Evolutionary conservation across 148 eudicot genomes (phyloP).

Genomic region (Vaccinium corymbosum): DNA sequence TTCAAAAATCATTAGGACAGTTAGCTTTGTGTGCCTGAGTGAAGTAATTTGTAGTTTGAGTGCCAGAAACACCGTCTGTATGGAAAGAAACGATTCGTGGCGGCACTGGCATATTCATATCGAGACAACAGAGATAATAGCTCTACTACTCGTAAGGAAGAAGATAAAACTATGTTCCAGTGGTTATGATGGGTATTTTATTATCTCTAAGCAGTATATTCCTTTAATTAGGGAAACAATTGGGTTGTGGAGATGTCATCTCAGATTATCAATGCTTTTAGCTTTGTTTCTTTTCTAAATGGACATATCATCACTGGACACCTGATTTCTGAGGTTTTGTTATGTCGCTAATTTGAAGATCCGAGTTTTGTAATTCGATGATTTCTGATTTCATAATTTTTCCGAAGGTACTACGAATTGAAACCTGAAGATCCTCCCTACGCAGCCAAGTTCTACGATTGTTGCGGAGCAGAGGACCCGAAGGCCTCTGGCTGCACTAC

Average conservation of each 20-base stretch:
- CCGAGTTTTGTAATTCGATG: neutral
- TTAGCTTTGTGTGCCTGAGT: too few relatives aligned
- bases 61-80: neutral
- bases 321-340: neutral
- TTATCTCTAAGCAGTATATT: neutral
- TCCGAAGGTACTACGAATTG: conserved; percentile 74
- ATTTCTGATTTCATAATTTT: conserved; percentile 15
- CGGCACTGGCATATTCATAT: neutral
- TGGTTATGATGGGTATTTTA: neutral
- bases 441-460: conserved; percentile 90
- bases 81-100: neutral
- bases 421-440: conserved; percentile 93
- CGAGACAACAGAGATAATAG: neutral
- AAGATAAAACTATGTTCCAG: conserved; percentile 2
- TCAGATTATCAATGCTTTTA: neutral
- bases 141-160: neutral
- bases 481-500: conserved; percentile 70
- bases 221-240: neutral
- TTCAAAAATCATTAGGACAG: too few relatives aligned
- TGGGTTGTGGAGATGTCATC: neutral
- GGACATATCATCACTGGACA: neutral
- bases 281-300: neutral
- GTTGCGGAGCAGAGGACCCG: conserved; percentile 91
- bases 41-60: neutral
- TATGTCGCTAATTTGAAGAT: neutral